Base-by-base conservation (phyloP, 176 grass and related monocot species). In the Hsuehochloa calcarea region DNA sequence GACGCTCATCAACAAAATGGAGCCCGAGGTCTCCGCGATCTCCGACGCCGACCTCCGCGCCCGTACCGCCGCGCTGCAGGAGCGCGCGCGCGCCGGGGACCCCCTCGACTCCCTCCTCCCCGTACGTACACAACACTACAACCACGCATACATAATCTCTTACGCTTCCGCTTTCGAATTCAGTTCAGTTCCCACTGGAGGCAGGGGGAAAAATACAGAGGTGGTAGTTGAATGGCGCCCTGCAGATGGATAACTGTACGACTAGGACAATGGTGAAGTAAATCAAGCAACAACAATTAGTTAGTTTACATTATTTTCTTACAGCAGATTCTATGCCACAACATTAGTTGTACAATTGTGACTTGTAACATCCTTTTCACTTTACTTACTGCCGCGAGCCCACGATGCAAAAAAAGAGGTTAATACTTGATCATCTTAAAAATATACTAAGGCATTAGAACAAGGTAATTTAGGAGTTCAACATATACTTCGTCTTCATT, bases 71-170 rank as follows among this genome's bases (percentile, higher is more conserved):
- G 68, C 16, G 55, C 87, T 98, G 62, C 92, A 90, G 85, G 89
- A 89, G 64, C 89, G 96, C 43, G 96, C 96, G 44, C 85, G 76
- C 66, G 75, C 89, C 75, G 85, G 89, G 43, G 89, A 98, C 71
- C 83, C 89, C 14, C 89, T 98, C 31, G 96, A 95, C 61, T 95
- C 92, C n/a, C 85, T 98, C 77, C 87, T 98, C 59, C 91, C 96
- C 10, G 96, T 98, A 56, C 76, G 92, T 84, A 70, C 72, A 9
- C 27, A 13, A 26, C 43, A 39, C 23, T 4, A 34, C 22, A 17
- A 44, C 51, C n/a, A 55, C 41, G 70, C 37, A 22, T 65, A 45
- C 39, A 13, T 31, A 23, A 27, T 44, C 52, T 52, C n/a, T 38
- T 43, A 34, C 5, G 14, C 5, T 38, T 11, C 22, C 19, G n/a